Percentiles rank a stretch among this genome's conserved stretches.
phyloP scores from a whole-genome alignment of 164 flowering plant genomes.

The Saururus chinensis region DNA sequence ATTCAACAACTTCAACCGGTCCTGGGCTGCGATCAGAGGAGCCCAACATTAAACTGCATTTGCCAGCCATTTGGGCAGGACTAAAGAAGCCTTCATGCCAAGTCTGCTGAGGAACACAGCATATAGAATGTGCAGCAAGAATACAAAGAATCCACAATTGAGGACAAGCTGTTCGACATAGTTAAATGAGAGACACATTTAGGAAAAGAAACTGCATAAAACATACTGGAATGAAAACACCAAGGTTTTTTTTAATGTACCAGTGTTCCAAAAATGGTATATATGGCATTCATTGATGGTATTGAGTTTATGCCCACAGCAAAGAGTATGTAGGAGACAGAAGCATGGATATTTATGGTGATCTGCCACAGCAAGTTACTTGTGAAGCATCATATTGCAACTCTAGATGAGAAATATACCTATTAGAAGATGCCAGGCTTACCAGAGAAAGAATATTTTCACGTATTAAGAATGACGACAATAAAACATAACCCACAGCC shows the following conservation, averaged over 20 bases:
- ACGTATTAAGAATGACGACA: constrained; percentile 79
- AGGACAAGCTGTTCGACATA: constrained; percentile 56
- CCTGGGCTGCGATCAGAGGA: too few relatives aligned
- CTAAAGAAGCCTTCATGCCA: constrained; percentile 64
- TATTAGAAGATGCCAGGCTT: constrained; percentile 11
- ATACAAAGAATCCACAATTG: constrained; percentile 67
- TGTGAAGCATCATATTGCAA: background rate
- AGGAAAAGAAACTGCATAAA: background rate
- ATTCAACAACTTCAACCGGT: too few relatives aligned
- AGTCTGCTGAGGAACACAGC: constrained; percentile 63
- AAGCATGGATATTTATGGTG: constrained; percentile 78
- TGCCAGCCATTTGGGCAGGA: constrained; percentile 63
- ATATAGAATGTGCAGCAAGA: constrained; percentile 76
- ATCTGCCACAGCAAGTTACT: constrained; percentile 43
- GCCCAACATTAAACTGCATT: background rate
- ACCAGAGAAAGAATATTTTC: constrained; percentile 91
- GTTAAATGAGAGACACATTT: background rate
- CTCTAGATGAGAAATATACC: background rate
- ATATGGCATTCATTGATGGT: constrained; percentile 72
- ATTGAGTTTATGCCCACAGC: constrained; percentile 49
- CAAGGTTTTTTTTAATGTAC: constrained; percentile 19
- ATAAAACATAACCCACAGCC: constrained; percentile 61
- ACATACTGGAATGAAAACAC: background rate
- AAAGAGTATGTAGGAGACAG: constrained; percentile 54
- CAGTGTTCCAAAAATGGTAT: constrained; percentile 61